phyloP scores from a whole-genome alignment of 306 rosid species.

The Albizia julibrissin region DNA sequence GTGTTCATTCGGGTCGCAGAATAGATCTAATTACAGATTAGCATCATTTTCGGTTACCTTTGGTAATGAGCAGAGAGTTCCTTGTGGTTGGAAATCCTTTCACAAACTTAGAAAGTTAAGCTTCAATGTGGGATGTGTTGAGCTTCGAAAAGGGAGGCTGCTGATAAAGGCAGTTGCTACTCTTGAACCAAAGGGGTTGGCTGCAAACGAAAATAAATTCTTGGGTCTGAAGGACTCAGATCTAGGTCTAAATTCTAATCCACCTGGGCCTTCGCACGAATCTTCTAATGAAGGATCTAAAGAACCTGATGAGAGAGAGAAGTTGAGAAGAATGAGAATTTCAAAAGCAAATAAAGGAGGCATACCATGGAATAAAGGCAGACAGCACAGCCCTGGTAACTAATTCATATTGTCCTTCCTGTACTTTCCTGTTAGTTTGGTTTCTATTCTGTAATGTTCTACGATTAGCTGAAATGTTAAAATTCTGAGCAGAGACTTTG shows the following conservation, averaged over 20 bases:
- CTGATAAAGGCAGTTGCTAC: slow-evolving; percentile 74
- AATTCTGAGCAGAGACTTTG: slow-evolving; percentile 69
- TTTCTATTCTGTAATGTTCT: slow-evolving; percentile 12
- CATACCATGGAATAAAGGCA: slow-evolving; percentile 96
- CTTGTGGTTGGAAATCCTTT: slow-evolving; percentile 46
- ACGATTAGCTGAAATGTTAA: slow-evolving; percentile 15
- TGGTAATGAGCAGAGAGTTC: slow-evolving; percentile 46
- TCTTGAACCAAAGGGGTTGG: slow-evolving; percentile 53
- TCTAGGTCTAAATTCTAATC: slow-evolving; percentile 29
- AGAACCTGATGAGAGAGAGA: slow-evolving; percentile 63
- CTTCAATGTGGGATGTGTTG: slow-evolving; percentile 35
- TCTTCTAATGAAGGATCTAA: slow-evolving; percentile 36
- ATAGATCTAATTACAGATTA: slow-evolving; percentile 42
- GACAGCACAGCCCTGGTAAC: slow-evolving; percentile 81
- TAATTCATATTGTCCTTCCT: slow-evolving; percentile 1
- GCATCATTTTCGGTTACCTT: slow-evolving; percentile 39
- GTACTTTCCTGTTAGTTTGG: neutral
- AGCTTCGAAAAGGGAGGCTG: slow-evolving; percentile 37
- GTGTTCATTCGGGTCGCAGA: slow-evolving; percentile 43
- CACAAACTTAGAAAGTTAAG: slow-evolving; percentile 30
- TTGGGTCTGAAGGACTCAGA: slow-evolving; percentile 32
- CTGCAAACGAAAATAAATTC: slow-evolving; percentile 36
- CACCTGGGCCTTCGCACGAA: slow-evolving; percentile 23
- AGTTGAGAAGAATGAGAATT: slow-evolving; percentile 76
- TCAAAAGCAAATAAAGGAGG: slow-evolving; percentile 92